A percentile compares a stretch with the other conserved stretches of the same genome.
Conservation (phyloP, 2,329 filamentous ascomycete species). For the Arthrinium phaeospermum region DNA sequence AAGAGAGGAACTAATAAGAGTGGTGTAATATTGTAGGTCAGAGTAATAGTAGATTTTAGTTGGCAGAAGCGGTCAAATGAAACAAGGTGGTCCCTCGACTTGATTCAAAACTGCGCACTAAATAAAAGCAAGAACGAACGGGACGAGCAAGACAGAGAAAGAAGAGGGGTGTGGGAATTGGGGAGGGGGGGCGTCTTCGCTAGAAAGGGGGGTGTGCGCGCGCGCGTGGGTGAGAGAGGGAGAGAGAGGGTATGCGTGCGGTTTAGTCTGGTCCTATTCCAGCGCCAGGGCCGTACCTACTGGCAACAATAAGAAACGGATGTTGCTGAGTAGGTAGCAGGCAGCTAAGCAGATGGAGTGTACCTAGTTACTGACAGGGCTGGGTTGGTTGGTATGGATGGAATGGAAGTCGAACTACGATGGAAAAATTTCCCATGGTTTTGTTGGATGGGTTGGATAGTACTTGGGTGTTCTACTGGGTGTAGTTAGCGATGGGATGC, state of each 20-base stretch:
- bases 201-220: slow-evolving; percentile 6
- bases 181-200: background rate
- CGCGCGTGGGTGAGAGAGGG: no score
- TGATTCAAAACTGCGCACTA: slow-evolving; percentile 26
- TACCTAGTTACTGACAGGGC: slow-evolving; percentile 6
- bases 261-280: background rate
- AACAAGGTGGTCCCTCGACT: slow-evolving; percentile 23
- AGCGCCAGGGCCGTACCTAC: background rate
- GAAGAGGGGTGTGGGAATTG: slow-evolving; percentile 17
- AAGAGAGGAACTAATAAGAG: slow-evolving; percentile 20
- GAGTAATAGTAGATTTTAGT: slow-evolving; percentile 17
- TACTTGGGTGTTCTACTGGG: background rate
- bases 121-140: slow-evolving; percentile 23
- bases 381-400: slow-evolving; percentile 1
- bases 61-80: slow-evolving; percentile 22
- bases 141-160: slow-evolving; percentile 19
- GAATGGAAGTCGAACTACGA: slow-evolving; percentile 14
- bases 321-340: slow-evolving; percentile 8
- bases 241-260: no score
- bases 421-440: slow-evolving; percentile 16
- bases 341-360: background rate
- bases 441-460: background rate
- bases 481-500: slow-evolving; percentile 12
- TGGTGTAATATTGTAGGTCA: slow-evolving; percentile 17
- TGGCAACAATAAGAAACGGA: slow-evolving; percentile 4